Conservation (phyloP, 2,329 filamentous ascomycete species). For the Pseudogymnoascus sp. region DNA sequence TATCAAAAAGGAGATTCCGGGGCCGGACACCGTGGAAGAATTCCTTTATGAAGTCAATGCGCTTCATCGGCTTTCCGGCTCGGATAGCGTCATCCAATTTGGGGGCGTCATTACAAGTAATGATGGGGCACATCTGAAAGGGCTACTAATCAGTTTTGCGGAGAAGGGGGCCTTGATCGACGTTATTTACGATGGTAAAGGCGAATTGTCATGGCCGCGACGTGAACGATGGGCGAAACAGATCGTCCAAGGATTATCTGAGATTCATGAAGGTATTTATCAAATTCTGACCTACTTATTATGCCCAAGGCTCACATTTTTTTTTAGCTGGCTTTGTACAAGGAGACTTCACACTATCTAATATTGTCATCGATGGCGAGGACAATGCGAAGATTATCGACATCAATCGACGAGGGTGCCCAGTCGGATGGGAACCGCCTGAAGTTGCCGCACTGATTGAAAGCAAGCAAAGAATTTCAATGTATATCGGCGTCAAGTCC, state of each 20-base stretch:
- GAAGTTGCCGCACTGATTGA: conserved; percentile 81
- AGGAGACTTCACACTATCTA: conserved; percentile 93
- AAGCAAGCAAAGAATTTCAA: conserved; percentile 81
- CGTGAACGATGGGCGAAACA: conserved; percentile 85
- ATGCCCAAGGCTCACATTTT: neutral
- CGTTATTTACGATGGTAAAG: conserved; percentile 72
- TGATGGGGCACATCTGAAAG: conserved; percentile 65
- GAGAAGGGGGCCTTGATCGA: conserved; percentile 83
- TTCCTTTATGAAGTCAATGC: conserved; percentile 97
- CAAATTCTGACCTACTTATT: neutral
- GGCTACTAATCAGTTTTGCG: conserved; percentile 81
- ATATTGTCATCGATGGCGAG: conserved; percentile 82
- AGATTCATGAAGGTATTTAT: conserved; percentile 65
- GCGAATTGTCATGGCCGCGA: conserved; percentile 55
- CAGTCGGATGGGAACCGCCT: conserved; percentile 94
- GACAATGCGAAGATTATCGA: conserved; percentile 95
- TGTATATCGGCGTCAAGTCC: conserved; percentile 98
- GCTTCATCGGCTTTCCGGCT: conserved; percentile 66
- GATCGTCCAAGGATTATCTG: conserved; percentile 79
- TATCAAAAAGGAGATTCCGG: conserved; percentile 98
- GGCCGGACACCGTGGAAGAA: conserved; percentile 89
- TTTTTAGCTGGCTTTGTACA: conserved; percentile 75
- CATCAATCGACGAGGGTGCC: conserved; percentile 94
- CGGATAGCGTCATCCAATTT: conserved; percentile 73
- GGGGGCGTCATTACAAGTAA: conserved; percentile 85